Percentiles rank a stretch among this genome's conserved stretches.
Evolutionary conservation across 2,329 filamentous ascomycete species (phyloP).

Genomic region (Aspergillus unguis): DNA sequence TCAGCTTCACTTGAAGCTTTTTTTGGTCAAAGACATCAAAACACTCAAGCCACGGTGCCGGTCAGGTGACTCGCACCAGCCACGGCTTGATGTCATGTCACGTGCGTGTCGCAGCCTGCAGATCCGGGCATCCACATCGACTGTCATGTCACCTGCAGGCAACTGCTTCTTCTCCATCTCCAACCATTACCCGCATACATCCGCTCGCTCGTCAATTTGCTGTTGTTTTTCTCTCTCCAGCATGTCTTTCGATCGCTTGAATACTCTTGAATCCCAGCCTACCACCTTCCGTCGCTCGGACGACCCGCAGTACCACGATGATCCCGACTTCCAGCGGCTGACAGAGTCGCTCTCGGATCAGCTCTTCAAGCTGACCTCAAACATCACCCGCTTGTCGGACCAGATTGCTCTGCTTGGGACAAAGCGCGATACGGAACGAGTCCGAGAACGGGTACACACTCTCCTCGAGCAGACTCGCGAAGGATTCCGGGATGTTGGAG

Average conservation of each 20-base stretch:
- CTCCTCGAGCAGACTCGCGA: conserved; percentile 81
- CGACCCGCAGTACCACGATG: conserved; percentile 77
- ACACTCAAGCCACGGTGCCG: conserved; percentile 26
- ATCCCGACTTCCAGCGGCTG: conserved; percentile 84
- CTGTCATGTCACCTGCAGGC: conserved; percentile 14
- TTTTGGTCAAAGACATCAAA: conserved; percentile 32
- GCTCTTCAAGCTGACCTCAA: conserved; percentile 83
- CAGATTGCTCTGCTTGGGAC: conserved; percentile 85
- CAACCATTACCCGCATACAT: conserved; percentile 13
- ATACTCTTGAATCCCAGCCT: conserved; percentile 76
- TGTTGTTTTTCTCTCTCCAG: conserved; percentile 3
- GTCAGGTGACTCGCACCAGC: conserved; percentile 26
- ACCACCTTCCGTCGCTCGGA: conserved; percentile 65
- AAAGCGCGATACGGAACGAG: conserved; percentile 82
- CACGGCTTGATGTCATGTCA: conserved; percentile 18
- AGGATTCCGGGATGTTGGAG: conserved; percentile 86
- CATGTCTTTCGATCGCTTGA: conserved; percentile 92
- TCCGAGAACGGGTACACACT: conserved; percentile 85
- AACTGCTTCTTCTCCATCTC: conserved; percentile 7
- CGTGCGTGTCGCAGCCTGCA: conserved; percentile 28
- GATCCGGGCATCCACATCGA: conserved; percentile 22
- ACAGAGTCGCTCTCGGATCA: conserved; percentile 81
- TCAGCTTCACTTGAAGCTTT: conserved; percentile 19
- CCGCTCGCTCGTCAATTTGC: conserved; percentile 8
- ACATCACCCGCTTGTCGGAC: conserved; percentile 78